Percentiles rank a stretch among this genome's conserved stretches.
Evolutionary conservation across 768 basidiomycete genomes (phyloP).

Genomic region (Leccinum sublutescens): DNA sequence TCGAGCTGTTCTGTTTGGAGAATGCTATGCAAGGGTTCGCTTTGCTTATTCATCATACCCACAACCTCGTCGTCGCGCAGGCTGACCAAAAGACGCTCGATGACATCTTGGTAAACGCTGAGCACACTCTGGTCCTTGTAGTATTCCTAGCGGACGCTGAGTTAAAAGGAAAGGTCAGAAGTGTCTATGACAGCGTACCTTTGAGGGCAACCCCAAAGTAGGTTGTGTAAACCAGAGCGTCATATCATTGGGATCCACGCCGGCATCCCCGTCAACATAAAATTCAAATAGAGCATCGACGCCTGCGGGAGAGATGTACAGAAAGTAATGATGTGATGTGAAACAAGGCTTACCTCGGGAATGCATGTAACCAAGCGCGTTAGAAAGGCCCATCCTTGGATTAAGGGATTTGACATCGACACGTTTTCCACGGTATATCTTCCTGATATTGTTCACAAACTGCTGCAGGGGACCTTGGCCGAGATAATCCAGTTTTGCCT

Average conservation of each 20-base stretch:
- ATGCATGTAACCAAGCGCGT: constrained; percentile 82
- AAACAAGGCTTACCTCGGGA: constrained; percentile 60
- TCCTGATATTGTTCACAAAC: constrained; percentile 60
- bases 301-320: constrained; percentile 41
- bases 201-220: constrained; percentile 79
- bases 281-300: constrained; percentile 79
- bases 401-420: constrained; percentile 36
- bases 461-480: constrained; percentile 70
- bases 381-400: constrained; percentile 63
- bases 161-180: not conserved
- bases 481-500: constrained; percentile 68
- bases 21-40: constrained; percentile 22
- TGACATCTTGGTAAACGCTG: constrained; percentile 66
- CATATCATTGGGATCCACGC: constrained; percentile 83
- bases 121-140: constrained; percentile 73
- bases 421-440: constrained; percentile 55
- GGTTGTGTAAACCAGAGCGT: constrained; percentile 84
- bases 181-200: constrained; percentile 43
- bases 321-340: not conserved
- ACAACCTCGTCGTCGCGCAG: constrained; percentile 47
- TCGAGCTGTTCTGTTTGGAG: constrained; percentile 40
- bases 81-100: constrained; percentile 63
- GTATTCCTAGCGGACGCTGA: constrained; percentile 61
- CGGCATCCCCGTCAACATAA: constrained; percentile 84
- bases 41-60: constrained; percentile 7